These are phyloP conservation scores for Aspergillus sclerotiicarbonarius DNA, from an alignment of 495 filamentous ascomycete genomes.

Conservation along the genomic window DNA sequence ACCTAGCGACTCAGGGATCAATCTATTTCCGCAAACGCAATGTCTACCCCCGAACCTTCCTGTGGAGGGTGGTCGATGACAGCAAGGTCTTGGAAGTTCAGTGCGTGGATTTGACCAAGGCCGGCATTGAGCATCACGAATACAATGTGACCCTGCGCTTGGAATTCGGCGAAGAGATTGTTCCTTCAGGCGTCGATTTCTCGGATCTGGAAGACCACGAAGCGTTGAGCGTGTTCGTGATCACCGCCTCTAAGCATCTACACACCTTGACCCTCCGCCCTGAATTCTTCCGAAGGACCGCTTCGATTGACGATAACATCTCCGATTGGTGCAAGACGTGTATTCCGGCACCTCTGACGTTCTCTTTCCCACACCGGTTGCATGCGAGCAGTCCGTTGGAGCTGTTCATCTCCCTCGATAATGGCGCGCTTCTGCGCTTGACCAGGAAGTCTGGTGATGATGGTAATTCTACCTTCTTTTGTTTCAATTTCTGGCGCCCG, in stretches of 20 bases:
- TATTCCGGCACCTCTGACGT: slow-evolving; percentile 66
- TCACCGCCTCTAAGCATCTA: slow-evolving; percentile 75
- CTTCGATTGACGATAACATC: slow-evolving; percentile 66
- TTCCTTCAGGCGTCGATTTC: slow-evolving; percentile 72
- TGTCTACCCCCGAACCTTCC: slow-evolving; percentile 73
- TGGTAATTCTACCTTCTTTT: slow-evolving; percentile 46
- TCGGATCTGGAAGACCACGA: slow-evolving; percentile 77
- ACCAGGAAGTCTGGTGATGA: slow-evolving; percentile 63
- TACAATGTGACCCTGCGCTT: slow-evolving; percentile 72
- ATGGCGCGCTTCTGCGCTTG: slow-evolving; percentile 77
- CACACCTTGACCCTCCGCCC: slow-evolving; percentile 76
- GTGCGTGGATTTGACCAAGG: slow-evolving; percentile 75
- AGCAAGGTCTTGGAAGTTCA: slow-evolving; percentile 78
- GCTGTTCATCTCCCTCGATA: slow-evolving; percentile 75
- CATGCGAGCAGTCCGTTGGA: slow-evolving; percentile 68
- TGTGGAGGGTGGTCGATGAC: slow-evolving; percentile 86
- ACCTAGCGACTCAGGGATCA: slow-evolving; percentile 75
- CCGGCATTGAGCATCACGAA: slow-evolving; percentile 59
- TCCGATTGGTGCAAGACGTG: slow-evolving; percentile 75
- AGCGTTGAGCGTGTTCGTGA: slow-evolving; percentile 71
- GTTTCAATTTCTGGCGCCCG: neutral
- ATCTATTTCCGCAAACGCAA: slow-evolving; percentile 79
- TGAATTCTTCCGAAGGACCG: slow-evolving; percentile 70
- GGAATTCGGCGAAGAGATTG: slow-evolving; percentile 68
- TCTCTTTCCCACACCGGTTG: slow-evolving; percentile 79